Conservation (phyloP, 441 rosid species). For the Dalechampia spathulata region DNA sequence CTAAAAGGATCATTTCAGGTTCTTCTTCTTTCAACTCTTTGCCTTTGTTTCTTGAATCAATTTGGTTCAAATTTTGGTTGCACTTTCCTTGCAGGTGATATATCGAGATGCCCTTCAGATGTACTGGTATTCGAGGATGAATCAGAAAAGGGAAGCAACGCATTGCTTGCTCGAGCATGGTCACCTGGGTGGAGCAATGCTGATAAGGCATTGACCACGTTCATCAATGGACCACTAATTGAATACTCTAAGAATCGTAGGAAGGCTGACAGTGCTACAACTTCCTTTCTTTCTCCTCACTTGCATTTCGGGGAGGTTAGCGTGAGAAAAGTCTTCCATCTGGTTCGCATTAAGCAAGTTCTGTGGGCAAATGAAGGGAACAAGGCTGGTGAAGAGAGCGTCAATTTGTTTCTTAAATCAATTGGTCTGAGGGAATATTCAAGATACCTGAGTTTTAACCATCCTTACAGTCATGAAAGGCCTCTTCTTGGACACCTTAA, state of each 20-base stretch:
- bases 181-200: constrained; percentile 96
- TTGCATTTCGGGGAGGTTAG: constrained; percentile 97
- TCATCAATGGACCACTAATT: constrained; percentile 78
- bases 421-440: constrained; percentile 97
- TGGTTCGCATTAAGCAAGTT: constrained; percentile 87
- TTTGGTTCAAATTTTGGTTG: constrained; percentile 10
- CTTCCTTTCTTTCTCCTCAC: constrained; percentile 92
- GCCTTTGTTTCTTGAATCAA: neutral
- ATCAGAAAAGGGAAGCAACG: constrained; percentile 92
- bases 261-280: constrained; percentile 96
- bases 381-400: constrained; percentile 87
- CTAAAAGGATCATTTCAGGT: constrained; percentile 92
- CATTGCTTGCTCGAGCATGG: constrained; percentile 96
- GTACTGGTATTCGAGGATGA: constrained; percentile 80
- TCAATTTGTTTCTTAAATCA: constrained; percentile 83
- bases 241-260: constrained; percentile 85
- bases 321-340: constrained; percentile 89
- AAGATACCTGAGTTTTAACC: constrained; percentile 88
- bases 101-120: constrained; percentile 60
- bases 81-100: constrained; percentile 63
- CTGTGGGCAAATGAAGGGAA: constrained; percentile 95
- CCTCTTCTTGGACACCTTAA: constrained; percentile 93
- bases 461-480: constrained; percentile 86
- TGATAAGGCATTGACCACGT: constrained; percentile 82
- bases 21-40: constrained; percentile 10